Conservation (phyloP, 352 stramenopile species). For the Ophiocytium majus region DNA sequence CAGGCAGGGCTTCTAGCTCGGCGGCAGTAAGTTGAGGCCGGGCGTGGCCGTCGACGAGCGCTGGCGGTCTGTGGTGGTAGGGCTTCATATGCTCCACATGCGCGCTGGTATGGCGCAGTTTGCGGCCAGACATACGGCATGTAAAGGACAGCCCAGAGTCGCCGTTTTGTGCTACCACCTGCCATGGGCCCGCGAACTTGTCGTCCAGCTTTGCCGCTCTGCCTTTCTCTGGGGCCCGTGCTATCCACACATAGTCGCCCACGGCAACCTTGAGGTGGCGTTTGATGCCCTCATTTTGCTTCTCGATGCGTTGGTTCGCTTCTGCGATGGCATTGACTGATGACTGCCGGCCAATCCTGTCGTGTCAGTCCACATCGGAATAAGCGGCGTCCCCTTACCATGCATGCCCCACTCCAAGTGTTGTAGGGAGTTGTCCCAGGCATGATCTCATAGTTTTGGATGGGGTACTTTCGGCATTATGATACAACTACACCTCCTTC, state of each 20-base stretch:
- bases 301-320: neutral
- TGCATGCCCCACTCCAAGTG: no score
- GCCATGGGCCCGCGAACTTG: neutral
- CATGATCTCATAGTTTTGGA: no score
- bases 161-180: neutral
- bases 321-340: neutral
- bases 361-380: no score
- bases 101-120: neutral
- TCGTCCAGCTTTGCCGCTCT: neutral
- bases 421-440: no score
- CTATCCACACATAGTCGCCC: neutral
- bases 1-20: no score
- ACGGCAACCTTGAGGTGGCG: neutral
- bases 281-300: neutral
- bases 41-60: no score
- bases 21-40: no score
- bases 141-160: neutral
- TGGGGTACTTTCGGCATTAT: no score
- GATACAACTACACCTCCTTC: no score
- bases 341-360: no score
- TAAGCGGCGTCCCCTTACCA: no score
- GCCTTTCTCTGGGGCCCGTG: neutral
- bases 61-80: neutral
- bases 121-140: neutral
- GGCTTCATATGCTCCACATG: neutral